Evolutionary conservation across 768 basidiomycete genomes (phyloP).

Genomic region (Crucibulum laeve): DNA sequence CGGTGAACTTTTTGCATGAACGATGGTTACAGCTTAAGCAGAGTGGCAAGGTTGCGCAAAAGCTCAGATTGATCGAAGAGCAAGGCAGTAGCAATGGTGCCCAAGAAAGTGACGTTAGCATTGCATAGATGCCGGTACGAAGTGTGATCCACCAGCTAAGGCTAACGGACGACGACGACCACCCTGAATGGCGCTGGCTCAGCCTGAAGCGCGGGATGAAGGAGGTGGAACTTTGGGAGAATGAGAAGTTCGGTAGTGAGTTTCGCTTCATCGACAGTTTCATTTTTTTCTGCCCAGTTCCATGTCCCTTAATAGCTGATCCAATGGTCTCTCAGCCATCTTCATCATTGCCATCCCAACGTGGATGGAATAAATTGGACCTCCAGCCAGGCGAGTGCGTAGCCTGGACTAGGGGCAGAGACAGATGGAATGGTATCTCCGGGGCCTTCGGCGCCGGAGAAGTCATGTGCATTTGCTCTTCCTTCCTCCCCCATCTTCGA

Average conservation of each 20-base stretch:
- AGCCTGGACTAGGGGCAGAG: slow-evolving; percentile 68
- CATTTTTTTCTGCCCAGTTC: too few species aligned
- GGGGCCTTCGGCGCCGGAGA: too few species aligned
- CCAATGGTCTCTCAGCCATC: slow-evolving; percentile 1
- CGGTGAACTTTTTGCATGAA: slow-evolving; percentile 1
- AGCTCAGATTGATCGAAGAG: too few species aligned
- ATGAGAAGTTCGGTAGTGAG: slow-evolving; percentile 56
- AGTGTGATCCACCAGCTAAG: slow-evolving; percentile 32
- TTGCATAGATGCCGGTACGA: too few species aligned
- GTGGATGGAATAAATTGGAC: slow-evolving; percentile 43
- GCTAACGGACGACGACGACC: slow-evolving; percentile 59
- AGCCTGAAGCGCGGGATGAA: too few species aligned
- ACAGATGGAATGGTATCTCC: slow-evolving; percentile 64
- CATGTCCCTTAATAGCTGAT: too few species aligned
- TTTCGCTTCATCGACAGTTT: too few species aligned
- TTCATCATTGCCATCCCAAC: background rate
- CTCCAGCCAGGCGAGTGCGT: slow-evolving; percentile 42
- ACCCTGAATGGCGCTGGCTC: slow-evolving; percentile 66
- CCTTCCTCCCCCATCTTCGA: slow-evolving; percentile 1
- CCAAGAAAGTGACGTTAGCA: too few species aligned
- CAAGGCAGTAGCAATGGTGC: too few species aligned
- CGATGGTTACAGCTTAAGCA: too few species aligned
- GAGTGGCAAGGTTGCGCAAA: too few species aligned
- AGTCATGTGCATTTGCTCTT: too few species aligned
- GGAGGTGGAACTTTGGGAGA: slow-evolving; percentile 78